A percentile compares a stretch with the other conserved stretches of the same genome.
phyloP scores from a whole-genome alignment of 768 basidiomycete species.

The Suillus discolor region DNA sequence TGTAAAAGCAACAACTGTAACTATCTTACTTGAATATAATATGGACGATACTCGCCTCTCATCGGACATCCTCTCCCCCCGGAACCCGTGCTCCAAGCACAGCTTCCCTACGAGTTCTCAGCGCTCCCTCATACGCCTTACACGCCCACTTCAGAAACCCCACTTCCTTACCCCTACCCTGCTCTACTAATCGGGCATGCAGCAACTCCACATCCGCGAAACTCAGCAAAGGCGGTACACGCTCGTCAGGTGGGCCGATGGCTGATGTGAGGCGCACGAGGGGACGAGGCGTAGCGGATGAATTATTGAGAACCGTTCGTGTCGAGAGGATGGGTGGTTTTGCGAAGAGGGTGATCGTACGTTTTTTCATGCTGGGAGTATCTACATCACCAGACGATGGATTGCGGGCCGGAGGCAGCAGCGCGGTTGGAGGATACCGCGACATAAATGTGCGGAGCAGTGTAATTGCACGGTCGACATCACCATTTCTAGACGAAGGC shows the following conservation, averaged over 20 bases:
- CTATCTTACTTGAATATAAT: neutral
- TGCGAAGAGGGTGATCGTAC: conserved; percentile 23
- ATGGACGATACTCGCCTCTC: neutral
- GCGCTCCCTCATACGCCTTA: conserved; percentile 70
- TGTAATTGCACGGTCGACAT: conserved; percentile 54
- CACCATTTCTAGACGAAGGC: conserved; percentile 41
- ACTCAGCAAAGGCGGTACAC: conserved; percentile 76
- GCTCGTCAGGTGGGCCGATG: conserved; percentile 67
- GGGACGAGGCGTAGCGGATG: conserved; percentile 43
- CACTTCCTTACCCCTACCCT: conserved; percentile 47
- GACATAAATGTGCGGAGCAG: conserved; percentile 63
- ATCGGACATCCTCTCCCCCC: neutral
- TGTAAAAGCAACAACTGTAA: neutral
- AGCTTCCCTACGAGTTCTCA: conserved; percentile 60
- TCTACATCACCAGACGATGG: neutral
- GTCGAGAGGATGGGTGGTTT: conserved; percentile 59
- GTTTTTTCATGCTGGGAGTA: conserved; percentile 8
- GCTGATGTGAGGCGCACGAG: conserved; percentile 69
- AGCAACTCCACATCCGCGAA: conserved; percentile 80
- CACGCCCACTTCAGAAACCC: conserved; percentile 73
- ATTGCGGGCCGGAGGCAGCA: conserved; percentile 35
- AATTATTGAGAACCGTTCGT: conserved; percentile 49
- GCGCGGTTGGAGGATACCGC: conserved; percentile 60
- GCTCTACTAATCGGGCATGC: conserved; percentile 70
- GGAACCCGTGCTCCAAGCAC: conserved; percentile 18